Base-by-base conservation (phyloP, 2,329 filamentous ascomycete genomes). In the Berkeleyomyces rouxiae region DNA sequence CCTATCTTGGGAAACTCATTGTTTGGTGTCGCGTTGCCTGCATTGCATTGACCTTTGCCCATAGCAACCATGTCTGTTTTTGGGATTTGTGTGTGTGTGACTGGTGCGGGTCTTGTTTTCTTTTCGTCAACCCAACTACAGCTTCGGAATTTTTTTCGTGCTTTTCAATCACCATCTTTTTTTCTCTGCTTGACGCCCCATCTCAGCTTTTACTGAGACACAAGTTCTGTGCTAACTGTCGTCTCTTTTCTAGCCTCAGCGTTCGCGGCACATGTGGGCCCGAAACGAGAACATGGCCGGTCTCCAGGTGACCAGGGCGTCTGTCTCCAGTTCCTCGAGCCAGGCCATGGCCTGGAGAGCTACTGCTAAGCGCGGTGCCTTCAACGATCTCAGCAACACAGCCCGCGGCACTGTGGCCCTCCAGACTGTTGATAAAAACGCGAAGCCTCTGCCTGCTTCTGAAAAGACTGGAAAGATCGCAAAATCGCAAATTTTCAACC, bases 331-430 rank as follows among this genome's bases (percentile, higher is more conserved):
- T 5, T 55, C 49, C 7, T 77, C 77, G 67, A 69, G 81, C 65
- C 71, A 79, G 65, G 76, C 79, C 66, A 78, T 77, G 59, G 78
- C 77, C 46, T 73, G 85, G 67, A 88, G 85, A 72, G 79, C 79
- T 61, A 78, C 82, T 63, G 78, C 84, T 62, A 93, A 91, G 76
- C 84, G 90, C 67, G 84, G 85, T 66, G 88, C 84, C 10, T 90
- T 95, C 73, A 87, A 82, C 59, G 90, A 95, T 71, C 81, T 93
- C 66, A 93, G 87, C 77, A 92, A 91, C 70, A 84, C 79, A 47
- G 74, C 75, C 65, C 71, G 72, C 55, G 66, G 67, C 33, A 37
- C 61, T 43, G 13, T 55, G 7, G 69, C 68, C 42, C 65, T 69
- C 37, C 67, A 64, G 51, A 67, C 70, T 36, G 69, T 74, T 59